Evolutionary conservation across 2,329 filamentous ascomycete species (phyloP).

Genomic region (Fusarium penzigii): DNA sequence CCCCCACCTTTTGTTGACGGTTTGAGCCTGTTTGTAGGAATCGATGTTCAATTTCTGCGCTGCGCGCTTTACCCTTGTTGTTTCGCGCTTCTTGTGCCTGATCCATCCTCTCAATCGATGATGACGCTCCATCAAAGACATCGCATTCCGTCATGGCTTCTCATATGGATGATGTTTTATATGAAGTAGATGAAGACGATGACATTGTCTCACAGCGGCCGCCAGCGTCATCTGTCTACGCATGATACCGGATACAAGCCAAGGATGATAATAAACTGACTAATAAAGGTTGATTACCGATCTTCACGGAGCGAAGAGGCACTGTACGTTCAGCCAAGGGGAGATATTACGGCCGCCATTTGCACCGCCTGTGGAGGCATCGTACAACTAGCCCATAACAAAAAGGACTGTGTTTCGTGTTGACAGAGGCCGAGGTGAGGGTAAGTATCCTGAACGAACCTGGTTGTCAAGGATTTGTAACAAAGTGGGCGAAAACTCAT

Average conservation of each 20-base stretch:
- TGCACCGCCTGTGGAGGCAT: too few relatives aligned
- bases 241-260: background rate
- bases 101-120: slow-evolving; percentile 21
- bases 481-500: slow-evolving; percentile 1
- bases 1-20: slow-evolving; percentile 20
- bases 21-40: slow-evolving; percentile 3
- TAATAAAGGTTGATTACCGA: slow-evolving; percentile 5
- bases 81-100: slow-evolving; percentile 5
- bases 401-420: background rate
- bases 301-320: slow-evolving; percentile 13
- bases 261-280: background rate
- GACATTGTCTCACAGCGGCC: background rate
- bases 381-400: background rate
- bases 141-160: slow-evolving; percentile 23
- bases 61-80: background rate
- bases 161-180: slow-evolving; percentile 1
- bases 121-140: slow-evolving; percentile 21
- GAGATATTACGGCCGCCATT: background rate
- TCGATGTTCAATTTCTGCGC: too few relatives aligned
- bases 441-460: slow-evolving; percentile 6
- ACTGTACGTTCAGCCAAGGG: slow-evolving; percentile 12
- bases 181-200: background rate
- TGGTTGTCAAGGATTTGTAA: slow-evolving; percentile 5
- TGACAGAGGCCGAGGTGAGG: slow-evolving; percentile 3
- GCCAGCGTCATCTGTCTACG: background rate